Conservation (phyloP, 176 grass and related monocot species). For the Puya raimondii region DNA sequence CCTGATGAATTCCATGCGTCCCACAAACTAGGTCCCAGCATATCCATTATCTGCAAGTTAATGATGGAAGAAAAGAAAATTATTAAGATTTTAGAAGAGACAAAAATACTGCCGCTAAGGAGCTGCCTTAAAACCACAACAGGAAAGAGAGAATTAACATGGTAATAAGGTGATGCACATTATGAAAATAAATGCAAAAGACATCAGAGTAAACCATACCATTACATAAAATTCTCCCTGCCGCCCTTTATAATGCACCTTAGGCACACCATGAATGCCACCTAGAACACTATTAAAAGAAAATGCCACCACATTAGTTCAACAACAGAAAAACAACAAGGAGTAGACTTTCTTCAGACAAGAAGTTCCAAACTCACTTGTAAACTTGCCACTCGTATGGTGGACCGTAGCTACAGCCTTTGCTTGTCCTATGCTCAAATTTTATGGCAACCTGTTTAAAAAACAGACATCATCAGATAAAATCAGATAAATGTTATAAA, state of each 20-base stretch:
- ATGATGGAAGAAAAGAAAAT: slow-evolving; percentile 1
- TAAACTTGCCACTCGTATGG: slow-evolving; percentile 89
- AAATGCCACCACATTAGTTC: slow-evolving; percentile 6
- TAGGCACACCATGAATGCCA: slow-evolving; percentile 71
- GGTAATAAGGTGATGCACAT: neutral
- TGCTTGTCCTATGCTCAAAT: slow-evolving; percentile 82
- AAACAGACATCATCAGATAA: neutral
- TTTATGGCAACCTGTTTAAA: slow-evolving; percentile 68
- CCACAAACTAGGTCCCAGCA: slow-evolving; percentile 85
- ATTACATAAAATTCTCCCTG: slow-evolving; percentile 89
- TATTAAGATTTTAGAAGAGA: neutral
- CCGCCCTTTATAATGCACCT: slow-evolving; percentile 86
- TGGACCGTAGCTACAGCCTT: slow-evolving; percentile 78
- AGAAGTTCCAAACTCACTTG: slow-evolving; percentile 33
- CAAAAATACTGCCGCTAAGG: neutral
- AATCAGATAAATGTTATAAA: neutral
- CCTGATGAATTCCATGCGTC: slow-evolving; percentile 78
- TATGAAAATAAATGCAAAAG: neutral
- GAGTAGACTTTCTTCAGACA: neutral
- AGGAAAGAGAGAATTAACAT: neutral
- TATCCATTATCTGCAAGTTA: slow-evolving; percentile 75
- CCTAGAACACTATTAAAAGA: slow-evolving; percentile 49
- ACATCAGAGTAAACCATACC: slow-evolving; percentile 34
- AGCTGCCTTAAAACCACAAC: neutral
- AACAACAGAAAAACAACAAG: neutral